These are phyloP conservation scores for Aphanocladium album DNA, from an alignment of 2,329 filamentous ascomycete genomes.

Conservation along the genomic window DNA sequence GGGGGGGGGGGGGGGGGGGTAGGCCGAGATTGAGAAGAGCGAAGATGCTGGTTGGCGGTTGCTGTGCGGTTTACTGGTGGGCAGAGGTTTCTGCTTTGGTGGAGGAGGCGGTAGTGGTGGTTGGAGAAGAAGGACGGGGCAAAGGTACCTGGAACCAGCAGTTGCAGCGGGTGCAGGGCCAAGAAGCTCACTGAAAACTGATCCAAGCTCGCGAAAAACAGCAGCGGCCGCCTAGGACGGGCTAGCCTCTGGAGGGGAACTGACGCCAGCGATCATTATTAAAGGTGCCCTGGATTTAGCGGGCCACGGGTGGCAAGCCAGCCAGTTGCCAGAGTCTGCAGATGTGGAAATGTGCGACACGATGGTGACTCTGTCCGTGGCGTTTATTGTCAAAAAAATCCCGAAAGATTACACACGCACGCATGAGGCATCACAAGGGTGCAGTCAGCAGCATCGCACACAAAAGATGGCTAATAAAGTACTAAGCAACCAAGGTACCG, in stretches of 20 bases:
- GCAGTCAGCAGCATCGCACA: neutral
- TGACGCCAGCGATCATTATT: neutral
- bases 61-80: neutral
- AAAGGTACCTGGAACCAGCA: too few species aligned
- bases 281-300: constrained; percentile 7
- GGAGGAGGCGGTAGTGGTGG: too few species aligned
- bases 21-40: neutral
- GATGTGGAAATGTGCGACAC: too few species aligned
- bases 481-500: neutral
- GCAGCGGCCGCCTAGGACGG: neutral
- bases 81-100: neutral
- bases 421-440: neutral
- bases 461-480: too few species aligned
- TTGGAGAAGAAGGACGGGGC: too few species aligned
- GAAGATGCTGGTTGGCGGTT: neutral
- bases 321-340: too few species aligned
- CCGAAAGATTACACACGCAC: neutral
- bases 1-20: neutral
- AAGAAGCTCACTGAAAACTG: neutral
- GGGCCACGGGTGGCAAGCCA: too few species aligned
- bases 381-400: neutral
- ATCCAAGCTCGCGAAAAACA: too few species aligned
- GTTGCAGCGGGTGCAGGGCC: too few species aligned
- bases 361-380: too few species aligned
- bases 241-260: neutral